phyloP scores from a whole-genome alignment of 768 basidiomycete species.

The Russula virescens region DNA sequence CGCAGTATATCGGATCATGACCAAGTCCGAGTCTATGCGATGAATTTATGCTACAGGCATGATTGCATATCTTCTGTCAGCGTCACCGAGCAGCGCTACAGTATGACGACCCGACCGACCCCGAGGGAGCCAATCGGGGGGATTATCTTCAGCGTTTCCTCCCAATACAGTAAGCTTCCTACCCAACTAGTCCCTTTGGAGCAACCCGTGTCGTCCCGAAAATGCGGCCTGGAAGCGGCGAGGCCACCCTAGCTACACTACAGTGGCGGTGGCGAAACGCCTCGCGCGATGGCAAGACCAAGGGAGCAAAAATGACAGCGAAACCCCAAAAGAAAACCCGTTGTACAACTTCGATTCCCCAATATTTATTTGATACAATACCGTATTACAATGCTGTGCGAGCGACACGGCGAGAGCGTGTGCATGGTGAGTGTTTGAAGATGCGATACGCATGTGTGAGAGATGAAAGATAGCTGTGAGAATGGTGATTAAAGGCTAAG shows the following conservation, averaged over 20 bases:
- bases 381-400: neutral
- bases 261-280: neutral
- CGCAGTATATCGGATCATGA: slow-evolving; percentile 7
- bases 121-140: no score
- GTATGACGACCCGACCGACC: no score
- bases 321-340: neutral
- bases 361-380: slow-evolving; percentile 14
- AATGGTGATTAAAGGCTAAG: neutral
- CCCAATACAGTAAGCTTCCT: no score
- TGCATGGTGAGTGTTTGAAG: neutral
- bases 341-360: slow-evolving; percentile 1
- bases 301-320: neutral
- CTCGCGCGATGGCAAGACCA: neutral
- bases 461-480: neutral
- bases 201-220: neutral
- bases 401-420: neutral
- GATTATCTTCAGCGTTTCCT: no score
- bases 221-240: neutral
- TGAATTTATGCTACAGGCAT: neutral
- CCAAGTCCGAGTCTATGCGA: neutral
- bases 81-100: no score
- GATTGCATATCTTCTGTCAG: no score
- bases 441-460: neutral
- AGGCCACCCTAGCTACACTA: neutral
- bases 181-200: no score